phyloP scores from a whole-genome alignment of 768 basidiomycete genomes.

The Pleurotus pulmonarius region DNA sequence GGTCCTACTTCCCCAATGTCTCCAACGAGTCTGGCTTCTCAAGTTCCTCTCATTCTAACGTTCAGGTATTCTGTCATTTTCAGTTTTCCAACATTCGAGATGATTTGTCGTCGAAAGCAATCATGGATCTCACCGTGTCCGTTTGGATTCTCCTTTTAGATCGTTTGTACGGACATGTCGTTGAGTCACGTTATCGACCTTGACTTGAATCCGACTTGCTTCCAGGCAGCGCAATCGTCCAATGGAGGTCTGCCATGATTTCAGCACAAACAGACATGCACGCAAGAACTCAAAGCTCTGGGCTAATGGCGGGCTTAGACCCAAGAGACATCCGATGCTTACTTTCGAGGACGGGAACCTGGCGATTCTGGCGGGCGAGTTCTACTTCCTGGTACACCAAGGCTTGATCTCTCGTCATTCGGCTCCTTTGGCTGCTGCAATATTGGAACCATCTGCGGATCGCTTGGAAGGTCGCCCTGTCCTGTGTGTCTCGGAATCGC shows the following conservation, averaged over 20 bases:
- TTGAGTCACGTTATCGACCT: too few species aligned
- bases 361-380: constrained; percentile 50
- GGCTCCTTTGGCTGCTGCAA: constrained; percentile 35
- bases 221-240: background rate
- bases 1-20: background rate
- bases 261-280: constrained; percentile 43
- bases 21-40: too few species aligned
- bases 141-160: too few species aligned
- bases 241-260: constrained; percentile 26
- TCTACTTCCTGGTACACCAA: constrained; percentile 68
- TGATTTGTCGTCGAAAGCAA: too few species aligned
- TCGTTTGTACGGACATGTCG: too few species aligned
- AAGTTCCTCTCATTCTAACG: too few species aligned
- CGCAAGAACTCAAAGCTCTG: constrained; percentile 9
- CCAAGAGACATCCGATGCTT: constrained; percentile 45
- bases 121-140: too few species aligned
- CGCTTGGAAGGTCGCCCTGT: constrained; percentile 58
- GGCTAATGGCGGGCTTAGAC: constrained; percentile 12
- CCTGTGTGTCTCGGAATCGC: constrained; percentile 48
- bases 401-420: constrained; percentile 68
- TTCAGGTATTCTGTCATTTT: too few species aligned
- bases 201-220: too few species aligned
- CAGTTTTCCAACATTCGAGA: too few species aligned
- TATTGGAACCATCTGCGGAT: constrained; percentile 5
- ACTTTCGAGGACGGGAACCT: constrained; percentile 71